Conservation (phyloP, 2,329 filamentous ascomycete genomes). For the Endocalyx cinctus region DNA sequence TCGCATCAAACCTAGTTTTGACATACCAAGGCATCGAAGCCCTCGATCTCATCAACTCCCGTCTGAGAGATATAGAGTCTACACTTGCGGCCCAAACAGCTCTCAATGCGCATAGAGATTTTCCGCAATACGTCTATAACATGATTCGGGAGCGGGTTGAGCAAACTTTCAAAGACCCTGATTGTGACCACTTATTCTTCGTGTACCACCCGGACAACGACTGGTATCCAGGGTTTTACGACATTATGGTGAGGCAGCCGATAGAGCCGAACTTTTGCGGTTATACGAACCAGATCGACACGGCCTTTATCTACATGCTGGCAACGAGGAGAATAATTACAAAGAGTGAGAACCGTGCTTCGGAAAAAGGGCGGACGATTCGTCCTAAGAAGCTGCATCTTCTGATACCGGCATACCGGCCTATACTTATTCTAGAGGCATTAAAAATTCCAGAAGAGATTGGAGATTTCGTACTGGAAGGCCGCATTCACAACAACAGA, state of each 20-base stretch:
- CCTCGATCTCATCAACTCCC: conserved; percentile 30
- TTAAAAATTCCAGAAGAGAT: conserved; percentile 32
- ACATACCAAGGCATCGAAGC: conserved; percentile 32
- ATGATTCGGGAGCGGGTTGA: conserved; percentile 32
- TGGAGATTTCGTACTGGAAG: conserved; percentile 33
- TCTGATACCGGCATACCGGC: conserved; percentile 34
- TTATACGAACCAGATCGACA: conserved; percentile 36
- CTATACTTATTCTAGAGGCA: conserved; percentile 31
- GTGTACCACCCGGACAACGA: conserved; percentile 37
- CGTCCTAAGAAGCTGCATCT: conserved; percentile 30
- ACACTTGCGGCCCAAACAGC: conserved; percentile 31
- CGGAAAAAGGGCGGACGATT: conserved; percentile 15
- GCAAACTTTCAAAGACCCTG: conserved; percentile 25
- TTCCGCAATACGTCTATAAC: conserved; percentile 31
- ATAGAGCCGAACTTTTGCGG: conserved; percentile 32
- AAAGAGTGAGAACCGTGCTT: conserved; percentile 18
- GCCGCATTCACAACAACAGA: conserved; percentile 33
- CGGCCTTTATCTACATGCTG: conserved; percentile 35
- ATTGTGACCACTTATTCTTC: conserved; percentile 32
- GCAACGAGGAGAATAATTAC: conserved; percentile 21
- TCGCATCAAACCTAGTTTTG: conserved; percentile 29
- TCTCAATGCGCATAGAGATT: conserved; percentile 31
- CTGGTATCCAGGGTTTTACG: conserved; percentile 37
- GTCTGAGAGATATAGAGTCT: conserved; percentile 28
- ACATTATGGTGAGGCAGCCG: conserved; percentile 29